Evolutionary conservation across 2,329 filamentous ascomycete species (phyloP).

Genomic region (Trichophyton mentagrophytes): DNA sequence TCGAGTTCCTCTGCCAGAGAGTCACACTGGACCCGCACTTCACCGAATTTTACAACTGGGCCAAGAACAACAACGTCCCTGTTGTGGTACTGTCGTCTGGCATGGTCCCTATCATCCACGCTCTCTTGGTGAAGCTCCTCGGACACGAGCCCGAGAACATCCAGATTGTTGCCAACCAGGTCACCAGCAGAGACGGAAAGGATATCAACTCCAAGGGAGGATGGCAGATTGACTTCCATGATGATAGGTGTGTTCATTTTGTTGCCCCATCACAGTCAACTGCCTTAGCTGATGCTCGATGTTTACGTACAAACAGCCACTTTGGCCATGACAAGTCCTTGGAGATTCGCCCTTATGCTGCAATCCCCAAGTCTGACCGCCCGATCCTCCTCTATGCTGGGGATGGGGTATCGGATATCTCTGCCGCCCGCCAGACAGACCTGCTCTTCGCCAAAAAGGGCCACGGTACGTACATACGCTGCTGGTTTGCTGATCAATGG

Average conservation of each 20-base stretch:
- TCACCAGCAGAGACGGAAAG: constrained; percentile 53
- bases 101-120: constrained; percentile 84
- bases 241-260: constrained; percentile 51
- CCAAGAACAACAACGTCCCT: constrained; percentile 67
- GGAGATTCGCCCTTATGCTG: constrained; percentile 69
- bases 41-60: constrained; percentile 76
- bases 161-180: constrained; percentile 82
- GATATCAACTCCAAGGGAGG: constrained; percentile 65
- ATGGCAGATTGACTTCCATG: constrained; percentile 80
- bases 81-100: constrained; percentile 85
- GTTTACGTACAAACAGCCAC: constrained; percentile 38
- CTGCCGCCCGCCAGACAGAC: constrained; percentile 83
- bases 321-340: constrained; percentile 97
- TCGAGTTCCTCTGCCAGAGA: constrained; percentile 63
- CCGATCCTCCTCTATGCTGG: constrained; percentile 90
- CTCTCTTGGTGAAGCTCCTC: constrained; percentile 64
- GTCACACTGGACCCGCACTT: constrained; percentile 85
- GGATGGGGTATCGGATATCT: constrained; percentile 85
- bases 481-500: no score
- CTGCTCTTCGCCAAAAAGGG: constrained; percentile 87
- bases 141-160: constrained; percentile 68
- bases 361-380: constrained; percentile 52
- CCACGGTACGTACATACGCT: constrained; percentile 45
- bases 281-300: not conserved
- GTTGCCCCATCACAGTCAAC: not conserved